Evolutionary conservation across 2,329 filamentous ascomycete genomes (phyloP), one percentile per base, ranked within the genome.

Genomic region (Fragosphaeria purpurea): DNA sequence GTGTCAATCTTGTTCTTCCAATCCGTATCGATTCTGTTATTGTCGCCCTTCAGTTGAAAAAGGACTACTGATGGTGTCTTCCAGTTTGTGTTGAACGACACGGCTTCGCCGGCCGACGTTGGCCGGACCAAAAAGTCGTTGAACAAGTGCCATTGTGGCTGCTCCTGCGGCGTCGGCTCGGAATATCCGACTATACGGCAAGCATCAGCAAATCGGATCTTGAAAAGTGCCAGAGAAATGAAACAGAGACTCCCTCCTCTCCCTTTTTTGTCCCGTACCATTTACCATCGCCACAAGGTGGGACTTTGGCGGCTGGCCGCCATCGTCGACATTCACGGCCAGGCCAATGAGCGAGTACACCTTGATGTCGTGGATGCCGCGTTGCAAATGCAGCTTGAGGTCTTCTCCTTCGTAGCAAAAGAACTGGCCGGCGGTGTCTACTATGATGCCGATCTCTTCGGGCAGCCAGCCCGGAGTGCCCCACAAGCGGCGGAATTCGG

Each of bases 351-450:
- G 73, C 53, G 95, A 94, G 65, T 96, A 98, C 0, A 97, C 85
- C 10, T 83, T 81, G 46, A 97, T 86, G 47, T 85, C 83, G 52
- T 90, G 86, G 6, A 84, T 83, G 30, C 86, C 86, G 35, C 85
- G 79, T 61, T 91, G 84, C 30, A 94, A 69, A 59, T 93, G 87
- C 45, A 86, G 69, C 62, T 84, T 85, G 56, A 98, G 68, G 60
- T 97, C 90, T 48, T 95, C 85, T 2, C 93, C 91, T 66, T 98
- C 90, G 57, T 89, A 97, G 66, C 90, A 96, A 66, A 88, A 90
- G 62, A 97, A 87, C 61, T 95, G 87, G n/a, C 88, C 88, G 60
- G 44, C 46, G 5, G 87, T 81, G 53, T 94, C 87, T 51, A 95
- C 80, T 51, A 95, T 87, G 61, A 98, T 80, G 39, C 93, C 93